Conservation (phyloP, 164 flowering plant species). For the Magnolia officinalis region DNA sequence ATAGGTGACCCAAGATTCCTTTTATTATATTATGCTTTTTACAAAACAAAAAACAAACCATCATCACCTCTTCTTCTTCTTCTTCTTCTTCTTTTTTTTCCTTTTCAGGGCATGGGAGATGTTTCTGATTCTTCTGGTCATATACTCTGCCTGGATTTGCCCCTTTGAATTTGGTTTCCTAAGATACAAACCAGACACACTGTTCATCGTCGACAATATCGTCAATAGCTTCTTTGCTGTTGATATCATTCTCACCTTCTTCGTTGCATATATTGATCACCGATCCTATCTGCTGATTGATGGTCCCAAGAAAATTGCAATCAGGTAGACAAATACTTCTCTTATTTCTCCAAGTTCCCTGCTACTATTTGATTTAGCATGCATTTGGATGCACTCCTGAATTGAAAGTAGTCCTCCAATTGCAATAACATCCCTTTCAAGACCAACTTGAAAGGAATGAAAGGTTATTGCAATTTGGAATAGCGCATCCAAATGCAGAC, state of each 20-base stretch:
- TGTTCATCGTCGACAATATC: constrained; percentile 72
- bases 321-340: constrained; percentile 45
- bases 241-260: constrained; percentile 88
- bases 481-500: background rate
- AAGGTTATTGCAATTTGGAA: background rate
- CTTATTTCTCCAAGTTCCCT: background rate
- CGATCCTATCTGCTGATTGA: constrained; percentile 74
- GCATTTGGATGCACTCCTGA: background rate
- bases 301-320: constrained; percentile 72
- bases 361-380: background rate
- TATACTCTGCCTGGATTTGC: constrained; percentile 89
- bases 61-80: too few relatives aligned
- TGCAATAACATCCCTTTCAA: background rate
- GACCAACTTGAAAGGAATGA: background rate
- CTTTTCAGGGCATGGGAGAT: constrained; percentile 89
- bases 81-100: background rate
- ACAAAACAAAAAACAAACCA: background rate
- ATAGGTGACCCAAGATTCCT: constrained; percentile 43
- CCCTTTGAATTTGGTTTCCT: constrained; percentile 91
- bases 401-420: background rate
- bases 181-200: constrained; percentile 48
- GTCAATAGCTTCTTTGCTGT: constrained; percentile 84
- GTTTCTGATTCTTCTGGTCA: constrained; percentile 68
- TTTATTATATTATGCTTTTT: background rate
- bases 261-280: constrained; percentile 78